Evolutionary conservation across 352 stramenopile species (phyloP), one percentile per base, ranked within the genome.

Genomic region (Phytopythium chamaehyphon): DNA sequence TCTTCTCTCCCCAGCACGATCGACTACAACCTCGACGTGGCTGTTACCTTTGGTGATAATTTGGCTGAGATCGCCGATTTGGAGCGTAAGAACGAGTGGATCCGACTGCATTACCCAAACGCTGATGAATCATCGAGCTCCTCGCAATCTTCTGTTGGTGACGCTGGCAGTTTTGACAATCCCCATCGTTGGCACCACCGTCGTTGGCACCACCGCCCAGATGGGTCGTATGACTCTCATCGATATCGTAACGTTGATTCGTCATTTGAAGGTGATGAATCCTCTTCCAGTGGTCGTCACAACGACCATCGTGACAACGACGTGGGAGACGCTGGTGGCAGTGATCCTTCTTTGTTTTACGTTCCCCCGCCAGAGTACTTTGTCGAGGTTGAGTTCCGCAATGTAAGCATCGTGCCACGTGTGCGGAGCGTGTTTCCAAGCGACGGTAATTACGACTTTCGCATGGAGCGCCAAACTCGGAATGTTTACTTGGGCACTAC

Each of bases 41-140:
- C 62, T 31, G 71, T 76, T 16, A 54, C 37, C 2, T 33, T 65
- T 5, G 62, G 54, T 36, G 64, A 83, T 54, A 83, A 83, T 52
- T 60, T 35, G 14, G 46, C 53, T 18, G 11, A 61, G 19, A 76
- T 82, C 40, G 10, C 47, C 8, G 42, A 48, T n/a, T 43, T 62
- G 0, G 57, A 59, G 3, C 21, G 14, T 15, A 45, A 58, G 24
- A 79, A 83, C 49, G 47, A 64, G 15, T 64, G 55, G 51, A 31
- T 69, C 1, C 33, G 61, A 24, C 51, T 56, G 45, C 26, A 14
- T n/a, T 47, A 3, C 40, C 19, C 18, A 31, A 10, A 10, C 31
- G n/a, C 4, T 43, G 12, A 16, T 42, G n/a, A 12, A 35, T 19
- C 11, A 33, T n/a, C 46, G 28, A 22, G 21, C 39, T 54, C 47